Conservation (phyloP, 1,284 basidiomycete species). For the Puccinia triticina region DNA sequence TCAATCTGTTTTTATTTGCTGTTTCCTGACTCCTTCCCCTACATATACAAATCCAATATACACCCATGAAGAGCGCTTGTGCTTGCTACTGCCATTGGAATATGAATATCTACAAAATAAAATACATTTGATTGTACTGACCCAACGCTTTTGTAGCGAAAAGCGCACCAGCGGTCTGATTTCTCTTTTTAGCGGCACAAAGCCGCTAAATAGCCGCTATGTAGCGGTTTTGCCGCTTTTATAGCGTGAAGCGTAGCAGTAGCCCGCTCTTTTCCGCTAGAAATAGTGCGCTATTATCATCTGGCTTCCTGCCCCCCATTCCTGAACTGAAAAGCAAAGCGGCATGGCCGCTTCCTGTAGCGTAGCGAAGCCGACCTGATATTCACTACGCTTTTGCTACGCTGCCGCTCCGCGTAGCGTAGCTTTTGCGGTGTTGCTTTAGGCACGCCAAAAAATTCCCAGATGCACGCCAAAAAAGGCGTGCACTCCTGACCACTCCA, state of each 20-base stretch:
- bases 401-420: conserved; percentile 12
- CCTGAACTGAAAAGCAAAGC: conserved; percentile 1
- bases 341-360: background rate
- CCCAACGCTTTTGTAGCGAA: background rate
- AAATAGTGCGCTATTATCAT: background rate
- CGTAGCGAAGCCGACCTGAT: conserved; percentile 7
- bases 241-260: background rate
- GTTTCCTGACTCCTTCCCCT: background rate
- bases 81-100: background rate
- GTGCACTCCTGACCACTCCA: too few species aligned
- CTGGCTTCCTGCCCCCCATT: background rate
- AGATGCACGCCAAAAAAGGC: too few species aligned
- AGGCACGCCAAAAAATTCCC: too few species aligned
- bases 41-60: too few species aligned
- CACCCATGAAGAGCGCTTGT: too few species aligned
- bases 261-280: background rate
- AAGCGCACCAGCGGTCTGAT: background rate
- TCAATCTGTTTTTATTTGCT: background rate
- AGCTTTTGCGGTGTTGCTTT: too few species aligned
- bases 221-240: background rate
- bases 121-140: background rate
- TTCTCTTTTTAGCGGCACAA: background rate
- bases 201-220: background rate
- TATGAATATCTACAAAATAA: background rate
- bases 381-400: too few species aligned